Evolutionary conservation across 2,329 filamentous ascomycete species (phyloP), one percentile per base, ranked within the genome.

Genomic region (Lasiodiplodia citricola): DNA sequence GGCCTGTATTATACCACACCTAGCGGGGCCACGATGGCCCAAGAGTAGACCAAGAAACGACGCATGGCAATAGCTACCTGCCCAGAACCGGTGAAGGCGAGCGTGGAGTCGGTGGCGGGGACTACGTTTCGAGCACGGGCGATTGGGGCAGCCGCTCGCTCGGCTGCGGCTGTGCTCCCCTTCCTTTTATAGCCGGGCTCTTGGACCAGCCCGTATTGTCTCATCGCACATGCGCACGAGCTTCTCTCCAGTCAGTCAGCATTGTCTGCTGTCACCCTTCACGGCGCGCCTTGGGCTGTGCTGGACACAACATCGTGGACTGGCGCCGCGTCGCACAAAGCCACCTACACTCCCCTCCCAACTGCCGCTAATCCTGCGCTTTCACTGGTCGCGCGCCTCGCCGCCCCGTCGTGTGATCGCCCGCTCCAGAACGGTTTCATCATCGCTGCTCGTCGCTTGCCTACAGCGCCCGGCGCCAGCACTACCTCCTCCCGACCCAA

Each of bases 361-460:
- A 7, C 57, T 62, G 25, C 44, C 21, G n/a, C 28, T 64, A 51
- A 52, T 52, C 47, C 41, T 52, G 60, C 44, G 44, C n/a, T 18
- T 21, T 52, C n/a, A 47, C 38, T 63, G 60, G 44, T 52, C 31
- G 60, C 60, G 31, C 60, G 28, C 28, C 16, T 21, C 31, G 47
- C 47, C 51, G 44, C 47, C 31, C n/a, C 16, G 60, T 52, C 60
- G 60, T 64, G 60, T 64, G 60, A 64, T 64, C 47, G 60, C 10
- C 60, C 60, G 60, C 50, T 60, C 55, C 65, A 67, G 55, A 52
- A 58, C 54, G 41, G 65, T 67, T 67, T 58, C 65, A 67, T 67
- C 65, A 60, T 51, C 65, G 25, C 65, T 37, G 31, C 65, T 58
- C 55, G 14, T 56, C 41, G 65, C 65, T 60, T 38, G 52, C 62